Percentiles rank a stretch among this genome's conserved stretches.
These are phyloP conservation scores for Plasmodium chabaudi DNA, from an alignment of 169 alveolate genomes.

Conservation along the genomic window DNA sequence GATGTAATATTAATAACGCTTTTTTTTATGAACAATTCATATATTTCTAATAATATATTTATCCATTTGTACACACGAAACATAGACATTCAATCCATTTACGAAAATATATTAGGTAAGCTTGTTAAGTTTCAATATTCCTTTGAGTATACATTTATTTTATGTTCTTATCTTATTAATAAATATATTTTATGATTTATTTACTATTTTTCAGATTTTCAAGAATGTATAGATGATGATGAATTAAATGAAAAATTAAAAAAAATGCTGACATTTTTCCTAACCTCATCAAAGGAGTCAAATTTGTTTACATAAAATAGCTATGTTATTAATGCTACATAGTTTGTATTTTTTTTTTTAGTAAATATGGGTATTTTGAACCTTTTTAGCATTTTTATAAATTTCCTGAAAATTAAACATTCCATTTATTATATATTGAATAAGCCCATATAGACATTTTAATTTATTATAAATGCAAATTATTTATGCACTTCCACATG, in stretches of 20 bases:
- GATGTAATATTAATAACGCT: constrained; percentile 69
- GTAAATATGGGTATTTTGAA: too few relatives aligned
- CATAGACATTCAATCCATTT: constrained; percentile 62
- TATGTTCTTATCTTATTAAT: background rate
- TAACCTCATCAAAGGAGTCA: constrained; percentile 72
- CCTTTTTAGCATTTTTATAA: too few relatives aligned
- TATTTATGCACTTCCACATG: too few relatives aligned
- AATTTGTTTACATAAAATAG: constrained; percentile 32
- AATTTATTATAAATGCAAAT: too few relatives aligned
- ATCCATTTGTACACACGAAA: constrained; percentile 62
- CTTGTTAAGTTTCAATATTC: background rate
- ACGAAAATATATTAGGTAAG: constrained; percentile 71
- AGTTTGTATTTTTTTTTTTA: too few relatives aligned
- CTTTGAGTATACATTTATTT: background rate
- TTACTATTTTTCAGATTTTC: constrained; percentile 40
- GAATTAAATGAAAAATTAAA: constrained; percentile 56
- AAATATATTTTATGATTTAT: constrained; percentile 1
- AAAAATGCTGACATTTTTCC: constrained; percentile 57
- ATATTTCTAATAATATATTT: constrained; percentile 66
- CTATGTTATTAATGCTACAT: too few relatives aligned
- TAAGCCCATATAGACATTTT: too few relatives aligned
- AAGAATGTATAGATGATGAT: constrained; percentile 58
- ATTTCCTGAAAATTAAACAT: too few relatives aligned
- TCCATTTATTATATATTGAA: too few relatives aligned
- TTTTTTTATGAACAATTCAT: constrained; percentile 70